These are phyloP conservation scores for Zea mays DNA, from an alignment of 176 grass and related monocot species.

Conservation along the genomic window DNA sequence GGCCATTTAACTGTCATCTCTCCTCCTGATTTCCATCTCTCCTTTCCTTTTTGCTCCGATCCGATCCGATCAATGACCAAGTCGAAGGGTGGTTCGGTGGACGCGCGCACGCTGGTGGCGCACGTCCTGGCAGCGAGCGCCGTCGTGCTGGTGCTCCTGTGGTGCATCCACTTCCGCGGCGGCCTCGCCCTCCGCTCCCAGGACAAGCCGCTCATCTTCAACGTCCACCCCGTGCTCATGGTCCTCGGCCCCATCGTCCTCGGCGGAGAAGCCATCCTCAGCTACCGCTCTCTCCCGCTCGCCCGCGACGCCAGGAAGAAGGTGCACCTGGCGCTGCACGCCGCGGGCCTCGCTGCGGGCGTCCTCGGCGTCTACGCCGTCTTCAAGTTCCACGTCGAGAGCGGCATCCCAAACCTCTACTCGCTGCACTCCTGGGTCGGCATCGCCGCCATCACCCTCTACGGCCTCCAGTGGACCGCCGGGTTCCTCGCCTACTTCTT, in stretches of 20 bases:
- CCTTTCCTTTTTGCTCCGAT: not conserved
- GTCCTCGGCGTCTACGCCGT: slow-evolving; percentile 60
- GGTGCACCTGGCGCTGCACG: slow-evolving; percentile 68
- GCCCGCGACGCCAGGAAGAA: slow-evolving; percentile 52
- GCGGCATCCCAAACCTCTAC: slow-evolving; percentile 69
- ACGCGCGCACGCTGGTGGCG: slow-evolving; percentile 29
- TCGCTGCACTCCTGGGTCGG: slow-evolving; percentile 87
- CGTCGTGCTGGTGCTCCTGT: slow-evolving; percentile 64
- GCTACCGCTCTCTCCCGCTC: slow-evolving; percentile 55
- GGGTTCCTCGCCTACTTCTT: slow-evolving; percentile 77
- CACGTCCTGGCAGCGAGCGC: slow-evolving; percentile 55
- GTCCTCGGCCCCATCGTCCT: slow-evolving; percentile 63
- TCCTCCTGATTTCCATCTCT: not conserved
- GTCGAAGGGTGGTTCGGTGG: not conserved
- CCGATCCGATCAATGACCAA: not conserved
- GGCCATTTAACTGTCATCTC: not conserved
- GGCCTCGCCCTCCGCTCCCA: slow-evolving; percentile 57
- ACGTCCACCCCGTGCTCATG: slow-evolving; percentile 86
- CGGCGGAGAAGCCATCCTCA: slow-evolving; percentile 70
- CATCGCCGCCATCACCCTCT: slow-evolving; percentile 53
- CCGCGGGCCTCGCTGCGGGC: slow-evolving; percentile 43
- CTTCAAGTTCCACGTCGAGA: slow-evolving; percentile 80
- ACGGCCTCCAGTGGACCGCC: slow-evolving; percentile 66
- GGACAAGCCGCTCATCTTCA: slow-evolving; percentile 78
- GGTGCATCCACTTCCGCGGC: slow-evolving; percentile 74